Conservation (phyloP, 2,329 filamentous ascomycete genomes). For the Fusarium luffae region DNA sequence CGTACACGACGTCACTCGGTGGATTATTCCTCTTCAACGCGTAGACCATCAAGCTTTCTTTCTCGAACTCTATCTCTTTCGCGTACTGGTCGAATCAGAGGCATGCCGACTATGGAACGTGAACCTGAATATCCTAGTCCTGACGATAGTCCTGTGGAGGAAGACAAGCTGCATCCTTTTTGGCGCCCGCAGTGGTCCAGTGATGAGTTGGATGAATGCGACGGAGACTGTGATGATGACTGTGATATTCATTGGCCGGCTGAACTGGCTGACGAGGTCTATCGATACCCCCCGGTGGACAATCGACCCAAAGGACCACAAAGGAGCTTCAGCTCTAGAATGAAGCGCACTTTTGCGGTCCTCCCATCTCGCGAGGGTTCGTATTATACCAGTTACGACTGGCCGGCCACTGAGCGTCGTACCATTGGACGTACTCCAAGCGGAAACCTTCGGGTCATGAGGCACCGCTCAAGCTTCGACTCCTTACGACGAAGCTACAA, state of each 20-base stretch:
- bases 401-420: slow-evolving; percentile 60
- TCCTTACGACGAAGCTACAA: slow-evolving; percentile 50
- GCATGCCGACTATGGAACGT: slow-evolving; percentile 45
- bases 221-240: slow-evolving; percentile 48
- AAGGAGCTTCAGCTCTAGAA: slow-evolving; percentile 62
- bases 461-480: slow-evolving; percentile 61
- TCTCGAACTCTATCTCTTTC: slow-evolving; percentile 65
- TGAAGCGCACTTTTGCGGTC: slow-evolving; percentile 71
- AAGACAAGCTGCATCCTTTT: slow-evolving; percentile 67
- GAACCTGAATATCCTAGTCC: slow-evolving; percentile 54
- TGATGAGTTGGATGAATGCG: slow-evolving; percentile 44
- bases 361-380: slow-evolving; percentile 60
- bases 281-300: slow-evolving; percentile 61
- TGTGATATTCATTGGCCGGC: slow-evolving; percentile 42
- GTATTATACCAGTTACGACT: slow-evolving; percentile 47
- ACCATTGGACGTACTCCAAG: slow-evolving; percentile 69
- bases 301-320: slow-evolving; percentile 59
- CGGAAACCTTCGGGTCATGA: slow-evolving; percentile 69
- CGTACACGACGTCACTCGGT: slow-evolving; percentile 59
- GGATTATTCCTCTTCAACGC: slow-evolving; percentile 55
- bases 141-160: slow-evolving; percentile 62
- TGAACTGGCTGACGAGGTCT: slow-evolving; percentile 54
- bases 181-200: slow-evolving; percentile 67
- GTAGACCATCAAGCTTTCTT: slow-evolving; percentile 58
- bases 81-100: slow-evolving; percentile 48